phyloP scores from a whole-genome alignment of 805 yeast species.

The Helenozyma rhizophorensis region DNA sequence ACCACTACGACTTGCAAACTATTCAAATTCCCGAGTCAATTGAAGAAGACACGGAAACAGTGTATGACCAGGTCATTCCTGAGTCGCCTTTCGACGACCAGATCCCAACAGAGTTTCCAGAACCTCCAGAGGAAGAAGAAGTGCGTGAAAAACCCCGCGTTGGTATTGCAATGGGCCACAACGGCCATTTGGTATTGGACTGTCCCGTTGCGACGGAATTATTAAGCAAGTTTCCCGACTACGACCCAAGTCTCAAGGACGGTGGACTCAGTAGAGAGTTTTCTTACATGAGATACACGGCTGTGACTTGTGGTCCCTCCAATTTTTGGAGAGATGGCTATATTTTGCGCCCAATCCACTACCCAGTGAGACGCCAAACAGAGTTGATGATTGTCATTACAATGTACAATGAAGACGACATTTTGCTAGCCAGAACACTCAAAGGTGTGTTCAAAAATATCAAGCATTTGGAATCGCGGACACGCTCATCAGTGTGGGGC shows the following conservation, averaged over 20 bases:
- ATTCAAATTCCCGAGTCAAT: slow-evolving; percentile 22
- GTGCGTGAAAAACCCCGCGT: slow-evolving; percentile 25
- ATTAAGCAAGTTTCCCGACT: slow-evolving; percentile 42
- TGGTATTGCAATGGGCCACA: slow-evolving; percentile 26
- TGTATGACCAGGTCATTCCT: slow-evolving; percentile 14
- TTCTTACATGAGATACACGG: slow-evolving; percentile 57
- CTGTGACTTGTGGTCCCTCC: slow-evolving; percentile 68
- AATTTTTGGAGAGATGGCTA: slow-evolving; percentile 55
- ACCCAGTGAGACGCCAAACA: slow-evolving; percentile 49
- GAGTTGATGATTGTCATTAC: slow-evolving; percentile 61
- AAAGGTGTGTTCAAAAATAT: slow-evolving; percentile 64
- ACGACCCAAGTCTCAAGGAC: slow-evolving; percentile 26
- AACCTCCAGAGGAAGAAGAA: slow-evolving; percentile 34
- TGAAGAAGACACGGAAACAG: slow-evolving; percentile 4
- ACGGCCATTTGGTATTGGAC: slow-evolving; percentile 80
- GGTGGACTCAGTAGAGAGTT: slow-evolving; percentile 50
- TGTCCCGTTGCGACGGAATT: slow-evolving; percentile 81
- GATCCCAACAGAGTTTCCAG: slow-evolving; percentile 15
- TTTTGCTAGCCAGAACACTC: slow-evolving; percentile 54
- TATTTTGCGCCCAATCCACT: slow-evolving; percentile 51
- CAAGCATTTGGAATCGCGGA: slow-evolving; percentile 49
- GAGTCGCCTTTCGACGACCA: slow-evolving; percentile 27
- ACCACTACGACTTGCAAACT: slow-evolving; percentile 36
- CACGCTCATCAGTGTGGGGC: slow-evolving; percentile 45
- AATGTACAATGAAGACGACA: slow-evolving; percentile 66